A percentile compares a stretch with the other conserved stretches of the same genome.
Conservation (phyloP, 768 basidiomycete species). For the Floccularia luteovirens region DNA sequence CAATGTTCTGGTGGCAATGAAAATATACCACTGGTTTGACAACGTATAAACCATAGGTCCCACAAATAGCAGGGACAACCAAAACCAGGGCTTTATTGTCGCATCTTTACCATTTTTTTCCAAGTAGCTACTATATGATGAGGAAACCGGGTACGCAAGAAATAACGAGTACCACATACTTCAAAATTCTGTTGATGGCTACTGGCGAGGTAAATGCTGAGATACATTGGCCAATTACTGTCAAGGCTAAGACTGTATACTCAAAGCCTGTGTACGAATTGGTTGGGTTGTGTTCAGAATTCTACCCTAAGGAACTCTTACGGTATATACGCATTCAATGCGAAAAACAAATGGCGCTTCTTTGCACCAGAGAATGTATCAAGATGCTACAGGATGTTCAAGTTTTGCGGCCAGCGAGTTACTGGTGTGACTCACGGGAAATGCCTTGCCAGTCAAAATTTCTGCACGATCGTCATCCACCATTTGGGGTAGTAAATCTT, state of each 20-base stretch:
- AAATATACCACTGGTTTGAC: conserved; percentile 47
- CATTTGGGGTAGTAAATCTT: conserved; percentile 53
- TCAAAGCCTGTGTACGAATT: no score
- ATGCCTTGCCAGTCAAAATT: conserved; percentile 16
- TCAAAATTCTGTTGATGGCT: conserved; percentile 31
- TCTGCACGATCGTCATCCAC: conserved; percentile 48
- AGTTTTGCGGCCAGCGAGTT: no score
- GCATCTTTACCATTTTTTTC: conserved; percentile 44
- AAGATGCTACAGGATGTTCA: conserved; percentile 14
- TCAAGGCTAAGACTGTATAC: neutral
- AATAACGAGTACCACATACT: conserved; percentile 13
- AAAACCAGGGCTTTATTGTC: conserved; percentile 57
- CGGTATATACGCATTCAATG: neutral
- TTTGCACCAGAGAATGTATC: conserved; percentile 30
- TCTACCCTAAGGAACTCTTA: no score
- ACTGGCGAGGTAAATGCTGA: conserved; percentile 26
- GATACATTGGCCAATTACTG: conserved; percentile 13
- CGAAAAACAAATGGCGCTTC: conserved; percentile 33
- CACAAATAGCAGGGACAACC: conserved; percentile 46
- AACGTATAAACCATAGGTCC: conserved; percentile 37
- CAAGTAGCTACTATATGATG: conserved; percentile 34
- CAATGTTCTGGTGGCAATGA: conserved; percentile 32
- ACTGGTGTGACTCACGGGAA: conserved; percentile 11
- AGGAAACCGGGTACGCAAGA: neutral
- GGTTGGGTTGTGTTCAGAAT: no score